These are phyloP conservation scores for Syzygium jambos DNA, from an alignment of 345 rosid genomes.

Conservation along the genomic window DNA sequence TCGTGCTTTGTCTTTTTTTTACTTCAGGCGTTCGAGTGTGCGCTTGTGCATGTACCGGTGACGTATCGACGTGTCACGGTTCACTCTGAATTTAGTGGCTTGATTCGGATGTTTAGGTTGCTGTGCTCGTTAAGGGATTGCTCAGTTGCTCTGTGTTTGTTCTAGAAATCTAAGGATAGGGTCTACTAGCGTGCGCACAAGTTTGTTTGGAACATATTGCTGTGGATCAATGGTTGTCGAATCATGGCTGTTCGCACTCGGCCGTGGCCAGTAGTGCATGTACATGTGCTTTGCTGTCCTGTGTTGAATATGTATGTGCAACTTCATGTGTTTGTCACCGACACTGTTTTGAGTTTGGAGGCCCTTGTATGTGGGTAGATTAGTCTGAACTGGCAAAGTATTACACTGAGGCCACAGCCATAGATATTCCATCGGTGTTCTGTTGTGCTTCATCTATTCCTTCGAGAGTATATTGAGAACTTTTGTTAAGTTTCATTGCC, in stretches of 20 bases:
- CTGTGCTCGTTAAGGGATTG: not conserved
- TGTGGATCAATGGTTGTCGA: not conserved
- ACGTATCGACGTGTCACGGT: not conserved
- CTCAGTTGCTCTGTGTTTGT: not conserved
- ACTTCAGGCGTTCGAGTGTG: not conserved
- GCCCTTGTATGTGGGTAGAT: not conserved
- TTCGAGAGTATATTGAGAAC: not conserved
- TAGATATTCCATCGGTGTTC: not conserved
- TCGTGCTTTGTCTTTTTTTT: not conserved
- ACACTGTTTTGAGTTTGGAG: not conserved
- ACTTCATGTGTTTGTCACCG: not conserved
- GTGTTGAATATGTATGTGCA: not conserved
- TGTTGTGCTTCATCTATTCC: not conserved
- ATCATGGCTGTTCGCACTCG: not conserved
- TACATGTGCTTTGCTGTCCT: not conserved
- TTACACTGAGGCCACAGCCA: fast-evolving
- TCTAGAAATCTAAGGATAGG: not conserved
- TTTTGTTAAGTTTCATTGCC: slow-evolving; percentile 2
- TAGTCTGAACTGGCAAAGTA: not conserved
- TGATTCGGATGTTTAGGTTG: not conserved
- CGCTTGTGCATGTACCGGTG: not conserved
- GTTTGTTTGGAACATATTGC: not conserved
- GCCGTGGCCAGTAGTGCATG: not conserved
- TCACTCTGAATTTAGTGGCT: not conserved
- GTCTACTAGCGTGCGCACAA: fast-evolving